Evolutionary conservation across 2,329 filamentous ascomycete species (phyloP).

Genomic region (Calycina herbarum): DNA sequence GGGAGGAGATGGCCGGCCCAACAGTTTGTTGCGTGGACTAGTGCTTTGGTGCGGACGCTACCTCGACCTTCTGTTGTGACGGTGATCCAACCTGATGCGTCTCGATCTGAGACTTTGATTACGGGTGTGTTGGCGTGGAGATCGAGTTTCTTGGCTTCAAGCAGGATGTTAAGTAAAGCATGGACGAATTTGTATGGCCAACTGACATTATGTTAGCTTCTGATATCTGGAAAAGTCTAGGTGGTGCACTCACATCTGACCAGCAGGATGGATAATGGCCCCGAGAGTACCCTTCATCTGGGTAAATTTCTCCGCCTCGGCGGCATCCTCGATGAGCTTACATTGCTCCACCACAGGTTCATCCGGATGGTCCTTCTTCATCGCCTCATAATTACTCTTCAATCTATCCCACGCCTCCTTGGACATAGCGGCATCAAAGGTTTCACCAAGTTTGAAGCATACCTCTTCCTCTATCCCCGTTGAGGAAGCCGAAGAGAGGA

Average conservation of each 20-base stretch:
- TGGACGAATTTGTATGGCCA: constrained; percentile 53
- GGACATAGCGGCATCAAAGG: constrained; percentile 39
- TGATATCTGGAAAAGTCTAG: neutral
- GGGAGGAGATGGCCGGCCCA: constrained; percentile 63
- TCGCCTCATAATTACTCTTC: constrained; percentile 33
- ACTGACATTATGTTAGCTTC: constrained; percentile 4
- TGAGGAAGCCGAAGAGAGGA: constrained; percentile 37
- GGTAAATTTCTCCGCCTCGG: constrained; percentile 34
- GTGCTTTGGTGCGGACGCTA: constrained; percentile 48
- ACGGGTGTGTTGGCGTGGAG: constrained; percentile 54
- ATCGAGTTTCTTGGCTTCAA: constrained; percentile 46
- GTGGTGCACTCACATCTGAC: constrained; percentile 11
- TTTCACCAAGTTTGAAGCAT: constrained; percentile 36
- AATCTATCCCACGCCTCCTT: constrained; percentile 36
- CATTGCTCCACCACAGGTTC: constrained; percentile 34
- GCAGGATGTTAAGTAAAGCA: constrained; percentile 53
- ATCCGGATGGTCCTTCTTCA: constrained; percentile 34
- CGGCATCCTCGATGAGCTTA: constrained; percentile 37
- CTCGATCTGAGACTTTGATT: constrained; percentile 19
- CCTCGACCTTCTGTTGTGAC: constrained; percentile 54
- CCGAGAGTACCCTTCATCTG: constrained; percentile 37
- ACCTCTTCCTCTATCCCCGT: constrained; percentile 37
- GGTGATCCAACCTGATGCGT: constrained; percentile 42
- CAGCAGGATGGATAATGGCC: constrained; percentile 33
- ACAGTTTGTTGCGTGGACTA: constrained; percentile 66